Evolutionary conservation across 345 rosid genomes (phyloP).

Genomic region (Arabidopsis thaliana): TAIR10.1 NC_003070.9:656501-657000

Average conservation of each 20-base stretch:
- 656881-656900: slow-evolving; percentile 73
- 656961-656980: slow-evolving; percentile 91
- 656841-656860: slow-evolving; percentile 86
- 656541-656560: background rate
- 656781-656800: slow-evolving; percentile 27
- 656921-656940: slow-evolving; percentile 88
- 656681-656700: slow-evolving; percentile 94
- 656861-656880: slow-evolving; percentile 77
- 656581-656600: slow-evolving; percentile 88
- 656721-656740: slow-evolving; percentile 72
- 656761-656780: slow-evolving; percentile 61
- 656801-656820: slow-evolving; percentile 4
- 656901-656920: slow-evolving; percentile 86
- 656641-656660: slow-evolving; percentile 88
- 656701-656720: slow-evolving; percentile 94
- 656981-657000: slow-evolving; percentile 98
- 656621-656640: slow-evolving; percentile 89
- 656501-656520: slow-evolving; percentile 63
- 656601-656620: slow-evolving; percentile 96
- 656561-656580: background rate
- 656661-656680: slow-evolving; percentile 88
- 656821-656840: slow-evolving; percentile 84
- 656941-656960: slow-evolving; percentile 75
- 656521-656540: slow-evolving; percentile 19
- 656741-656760: slow-evolving; percentile 86